phyloP scores from a whole-genome alignment of 148 eudicot species.

The Rhododendron ovatum region DNA sequence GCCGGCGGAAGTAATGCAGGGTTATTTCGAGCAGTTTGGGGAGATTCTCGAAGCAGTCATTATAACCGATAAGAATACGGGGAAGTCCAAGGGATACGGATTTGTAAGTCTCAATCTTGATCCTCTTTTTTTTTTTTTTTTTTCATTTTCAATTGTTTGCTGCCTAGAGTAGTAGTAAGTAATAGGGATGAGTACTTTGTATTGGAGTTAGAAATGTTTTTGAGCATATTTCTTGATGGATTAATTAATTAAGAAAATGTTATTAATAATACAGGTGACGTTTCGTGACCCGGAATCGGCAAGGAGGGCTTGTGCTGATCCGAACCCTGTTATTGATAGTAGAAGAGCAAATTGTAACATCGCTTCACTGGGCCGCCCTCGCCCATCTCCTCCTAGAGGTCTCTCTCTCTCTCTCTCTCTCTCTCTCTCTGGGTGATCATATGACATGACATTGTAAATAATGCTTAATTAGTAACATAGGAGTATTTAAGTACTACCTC shows the following conservation, averaged over 20 bases:
- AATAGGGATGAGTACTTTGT: neutral
- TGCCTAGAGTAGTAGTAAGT: neutral
- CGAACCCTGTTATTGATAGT: conserved; percentile 86
- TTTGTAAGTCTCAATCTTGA: conserved; percentile 52
- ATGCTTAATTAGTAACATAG: too few species aligned
- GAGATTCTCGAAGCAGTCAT: conserved; percentile 90
- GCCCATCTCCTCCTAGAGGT: conserved; percentile 77
- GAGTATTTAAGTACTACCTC: neutral
- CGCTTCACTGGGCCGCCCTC: conserved; percentile 80
- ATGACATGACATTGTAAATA: too few species aligned
- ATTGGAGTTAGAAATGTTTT: too few species aligned
- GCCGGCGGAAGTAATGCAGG: conserved; percentile 63
- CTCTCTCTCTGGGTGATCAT: neutral
- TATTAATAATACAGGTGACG: conserved; percentile 49
- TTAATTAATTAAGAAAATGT: neutral
- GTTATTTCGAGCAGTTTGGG: conserved; percentile 80
- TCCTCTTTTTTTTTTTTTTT: neutral
- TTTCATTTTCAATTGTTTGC: neutral
- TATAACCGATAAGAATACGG: conserved; percentile 72
- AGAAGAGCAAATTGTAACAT: conserved; percentile 92
- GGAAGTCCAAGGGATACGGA: conserved; percentile 94
- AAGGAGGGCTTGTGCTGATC: conserved; percentile 55
- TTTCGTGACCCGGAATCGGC: conserved; percentile 78
- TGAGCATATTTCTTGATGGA: neutral
- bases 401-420: neutral